Conservation (phyloP, 202 grass and related monocot species). For the Hordeum pubiflorum region DNA sequence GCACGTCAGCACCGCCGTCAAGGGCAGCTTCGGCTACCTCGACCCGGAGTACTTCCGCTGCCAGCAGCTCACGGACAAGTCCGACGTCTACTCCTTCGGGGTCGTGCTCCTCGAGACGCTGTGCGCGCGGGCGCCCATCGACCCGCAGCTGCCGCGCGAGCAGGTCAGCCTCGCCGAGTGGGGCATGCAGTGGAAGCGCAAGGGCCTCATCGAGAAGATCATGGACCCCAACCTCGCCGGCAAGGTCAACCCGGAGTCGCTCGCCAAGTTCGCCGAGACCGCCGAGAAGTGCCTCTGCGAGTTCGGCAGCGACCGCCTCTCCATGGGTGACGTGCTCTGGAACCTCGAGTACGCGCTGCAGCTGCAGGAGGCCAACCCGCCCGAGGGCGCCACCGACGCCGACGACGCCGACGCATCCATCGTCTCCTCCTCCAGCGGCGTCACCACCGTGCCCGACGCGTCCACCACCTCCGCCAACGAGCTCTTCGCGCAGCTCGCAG, state of each 20-base stretch:
- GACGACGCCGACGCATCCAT: background rate
- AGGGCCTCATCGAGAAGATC: conserved; percentile 92
- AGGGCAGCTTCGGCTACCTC: conserved; percentile 96
- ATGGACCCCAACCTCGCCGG: conserved; percentile 70
- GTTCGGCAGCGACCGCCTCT: conserved; percentile 57
- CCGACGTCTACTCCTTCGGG: conserved; percentile 92
- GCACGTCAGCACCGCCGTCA: conserved; percentile 89
- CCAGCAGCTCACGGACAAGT: conserved; percentile 98
- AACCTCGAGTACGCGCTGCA: conserved; percentile 93
- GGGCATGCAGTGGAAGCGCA: conserved; percentile 85
- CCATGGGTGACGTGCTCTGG: conserved; percentile 95
- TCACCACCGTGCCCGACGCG: conserved; percentile 8
- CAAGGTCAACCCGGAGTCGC: conserved; percentile 75
- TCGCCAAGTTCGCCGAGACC: conserved; percentile 76
- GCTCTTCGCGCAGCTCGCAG: conserved; percentile 62
- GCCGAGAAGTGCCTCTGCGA: conserved; percentile 81
- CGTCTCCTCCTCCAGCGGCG: background rate
- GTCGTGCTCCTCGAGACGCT: conserved; percentile 78
- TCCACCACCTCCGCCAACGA: conserved; percentile 47
- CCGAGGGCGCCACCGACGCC: background rate
- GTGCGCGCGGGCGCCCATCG: conserved; percentile 66
- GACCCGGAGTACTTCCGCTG: conserved; percentile 97
- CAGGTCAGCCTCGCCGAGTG: conserved; percentile 94
- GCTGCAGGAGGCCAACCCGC: conserved; percentile 68
- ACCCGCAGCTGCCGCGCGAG: conserved; percentile 69